These are phyloP conservation scores for Discostella pseudostelligera DNA, from an alignment of 108 stramenopile genomes.

Conservation along the genomic window DNA sequence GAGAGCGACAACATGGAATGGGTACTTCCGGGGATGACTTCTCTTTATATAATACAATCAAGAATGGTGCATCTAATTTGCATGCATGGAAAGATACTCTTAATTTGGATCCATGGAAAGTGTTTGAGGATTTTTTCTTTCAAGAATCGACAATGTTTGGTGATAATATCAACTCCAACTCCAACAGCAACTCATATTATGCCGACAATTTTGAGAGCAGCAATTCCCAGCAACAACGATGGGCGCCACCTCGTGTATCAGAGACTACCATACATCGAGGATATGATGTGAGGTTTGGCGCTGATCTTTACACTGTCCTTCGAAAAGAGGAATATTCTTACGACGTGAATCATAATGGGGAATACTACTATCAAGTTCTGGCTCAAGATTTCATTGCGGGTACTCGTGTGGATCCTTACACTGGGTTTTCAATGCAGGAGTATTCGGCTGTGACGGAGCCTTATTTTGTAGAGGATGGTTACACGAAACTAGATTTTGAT, in stretches of 20 bases:
- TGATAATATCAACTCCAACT: slow-evolving; percentile 5
- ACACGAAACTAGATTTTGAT: slow-evolving; percentile 10
- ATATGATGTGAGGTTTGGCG: slow-evolving; percentile 22
- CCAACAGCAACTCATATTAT: slow-evolving; percentile 3
- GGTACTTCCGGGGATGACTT: slow-evolving; percentile 11
- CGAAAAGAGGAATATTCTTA: slow-evolving; percentile 38
- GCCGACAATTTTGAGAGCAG: slow-evolving; percentile 9
- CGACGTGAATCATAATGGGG: slow-evolving; percentile 16
- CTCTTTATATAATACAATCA: slow-evolving; percentile 37
- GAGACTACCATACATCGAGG: slow-evolving; percentile 41
- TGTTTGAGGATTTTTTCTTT: slow-evolving; percentile 77
- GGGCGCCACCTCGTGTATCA: slow-evolving; percentile 29
- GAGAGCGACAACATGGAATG: slow-evolving; percentile 10
- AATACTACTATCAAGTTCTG: slow-evolving; percentile 43
- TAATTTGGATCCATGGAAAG: slow-evolving; percentile 60
- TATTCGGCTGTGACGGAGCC: slow-evolving; percentile 61
- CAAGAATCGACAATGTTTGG: slow-evolving; percentile 30
- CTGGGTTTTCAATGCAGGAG: slow-evolving; percentile 42
- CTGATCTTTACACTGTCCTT: slow-evolving; percentile 38
- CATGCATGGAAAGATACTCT: slow-evolving; percentile 43
- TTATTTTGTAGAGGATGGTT: slow-evolving; percentile 66
- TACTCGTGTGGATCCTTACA: slow-evolving; percentile 55
- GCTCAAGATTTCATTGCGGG: slow-evolving; percentile 53
- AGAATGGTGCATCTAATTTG: slow-evolving; percentile 39
- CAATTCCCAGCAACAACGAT: slow-evolving; percentile 19